These are phyloP conservation scores for Cladorrhinum sp. DNA, from an alignment of 2,329 filamentous ascomycete genomes.

Conservation along the genomic window DNA sequence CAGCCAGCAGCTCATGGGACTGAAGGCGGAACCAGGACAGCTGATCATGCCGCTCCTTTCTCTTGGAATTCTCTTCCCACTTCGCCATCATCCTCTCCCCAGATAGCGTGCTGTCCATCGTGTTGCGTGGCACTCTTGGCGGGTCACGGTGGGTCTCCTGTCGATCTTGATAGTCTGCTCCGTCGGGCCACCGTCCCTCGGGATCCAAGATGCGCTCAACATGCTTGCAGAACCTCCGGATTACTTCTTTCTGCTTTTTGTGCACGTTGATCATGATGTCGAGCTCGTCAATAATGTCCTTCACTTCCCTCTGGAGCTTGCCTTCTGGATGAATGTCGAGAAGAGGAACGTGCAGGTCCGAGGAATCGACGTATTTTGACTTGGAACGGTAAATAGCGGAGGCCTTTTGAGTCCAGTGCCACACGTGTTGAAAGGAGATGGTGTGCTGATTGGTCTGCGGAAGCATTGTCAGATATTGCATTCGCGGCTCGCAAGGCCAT, in stretches of 20 bases:
- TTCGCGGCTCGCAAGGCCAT: no score
- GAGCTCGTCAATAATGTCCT: slow-evolving; percentile 47
- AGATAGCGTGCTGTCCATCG: background rate
- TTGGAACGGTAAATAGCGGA: slow-evolving; percentile 19
- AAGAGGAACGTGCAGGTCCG: slow-evolving; percentile 10
- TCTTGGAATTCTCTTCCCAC: background rate
- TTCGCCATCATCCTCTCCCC: background rate
- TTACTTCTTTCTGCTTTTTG: slow-evolving; percentile 35
- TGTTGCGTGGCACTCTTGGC: background rate
- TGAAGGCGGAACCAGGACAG: slow-evolving; percentile 19
- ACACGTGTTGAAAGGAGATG: slow-evolving; percentile 35
- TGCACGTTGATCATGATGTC: slow-evolving; percentile 44
- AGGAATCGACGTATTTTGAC: slow-evolving; percentile 6
- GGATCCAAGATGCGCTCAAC: slow-evolving; percentile 23
- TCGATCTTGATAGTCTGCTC: slow-evolving; percentile 1
- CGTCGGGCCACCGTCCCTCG: slow-evolving; percentile 10
- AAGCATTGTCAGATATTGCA: no score
- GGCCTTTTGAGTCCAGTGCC: slow-evolving; percentile 31
- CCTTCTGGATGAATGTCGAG: slow-evolving; percentile 22
- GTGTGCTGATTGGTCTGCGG: slow-evolving; percentile 24
- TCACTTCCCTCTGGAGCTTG: slow-evolving; percentile 41
- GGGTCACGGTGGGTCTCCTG: background rate
- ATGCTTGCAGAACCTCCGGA: slow-evolving; percentile 31
- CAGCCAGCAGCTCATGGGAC: slow-evolving; percentile 26
- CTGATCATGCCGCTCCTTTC: slow-evolving; percentile 6